These are phyloP conservation scores for Glebionis coronaria DNA, from an alignment of 129 eudicot genomes.

Conservation along the genomic window DNA sequence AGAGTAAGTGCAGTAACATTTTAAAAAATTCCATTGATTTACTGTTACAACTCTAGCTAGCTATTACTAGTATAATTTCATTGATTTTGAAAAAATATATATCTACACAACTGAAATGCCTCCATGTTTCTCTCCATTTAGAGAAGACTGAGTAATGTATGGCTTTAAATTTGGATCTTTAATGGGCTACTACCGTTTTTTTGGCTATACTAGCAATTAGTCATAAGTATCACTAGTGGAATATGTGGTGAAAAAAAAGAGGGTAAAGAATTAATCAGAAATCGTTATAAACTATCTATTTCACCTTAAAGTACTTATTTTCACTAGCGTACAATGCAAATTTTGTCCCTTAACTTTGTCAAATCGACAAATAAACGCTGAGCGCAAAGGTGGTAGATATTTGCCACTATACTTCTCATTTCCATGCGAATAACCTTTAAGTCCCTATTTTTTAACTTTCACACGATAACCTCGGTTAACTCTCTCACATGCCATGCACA, in stretches of 20 bases:
- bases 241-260: background rate
- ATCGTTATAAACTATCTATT: too few relatives aligned
- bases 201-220: background rate
- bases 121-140: slow-evolving; percentile 28
- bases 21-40: slow-evolving; percentile 23
- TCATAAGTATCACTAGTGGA: background rate
- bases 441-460: too few relatives aligned
- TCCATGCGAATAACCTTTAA: too few relatives aligned
- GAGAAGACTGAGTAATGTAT: slow-evolving; percentile 32
- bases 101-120: slow-evolving; percentile 29
- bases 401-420: too few relatives aligned
- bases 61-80: background rate
- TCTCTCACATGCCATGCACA: too few relatives aligned
- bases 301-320: too few relatives aligned
- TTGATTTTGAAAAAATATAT: background rate
- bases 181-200: slow-evolving; percentile 24
- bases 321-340: too few relatives aligned
- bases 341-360: too few relatives aligned
- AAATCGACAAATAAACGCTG: too few relatives aligned
- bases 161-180: slow-evolving; percentile 46
- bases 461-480: too few relatives aligned
- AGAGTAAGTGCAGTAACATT: slow-evolving; percentile 11
- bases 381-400: too few relatives aligned
- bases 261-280: background rate
- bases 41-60: background rate